Evolutionary conservation across 345 rosid species (phyloP), one percentile per base, ranked within the genome.

Genomic region (Citrus sp.): DNA sequence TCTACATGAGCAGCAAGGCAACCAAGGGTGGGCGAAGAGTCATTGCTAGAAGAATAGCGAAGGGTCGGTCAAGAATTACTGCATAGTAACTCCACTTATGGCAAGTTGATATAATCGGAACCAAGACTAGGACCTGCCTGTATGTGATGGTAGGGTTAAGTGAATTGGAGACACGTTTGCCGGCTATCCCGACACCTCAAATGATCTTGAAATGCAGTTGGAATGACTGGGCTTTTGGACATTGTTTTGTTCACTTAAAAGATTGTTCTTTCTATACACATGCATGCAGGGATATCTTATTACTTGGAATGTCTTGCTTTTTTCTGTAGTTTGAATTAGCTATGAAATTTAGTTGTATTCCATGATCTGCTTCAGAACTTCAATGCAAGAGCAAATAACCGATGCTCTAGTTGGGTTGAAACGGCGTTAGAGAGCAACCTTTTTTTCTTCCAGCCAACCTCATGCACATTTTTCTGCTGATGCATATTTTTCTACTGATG

Each of bases 21-120:
- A 96, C 98, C 27, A 96, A 91, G 85, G 99, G 99, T 62, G 99
- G 99, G 54, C 86, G 95, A 60, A 90, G 90, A 85, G 99, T 96
- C 82, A 96, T 96, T 73, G 99, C 97, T 79, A 93, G 99, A 71
- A 90, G 99, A 83, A 86, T 94, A 80, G 99, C 98, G 12, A 96
- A 96, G 84, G 98, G 99, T 37, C 93, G 99, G 54, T 81, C 88
- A 60, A 91, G 99, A 89, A 86, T 94, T 74, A 89, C 99, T 0
- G 97, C 98, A 42, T 94, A 91, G 87, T 75, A 58, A 77, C 77
- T 63, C 49, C 49, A 7, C 34, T 19, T 49, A 4, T 35, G 66
- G 27, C 55, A 34, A 61, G 58, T 9, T n/a, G 73, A 77, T 54
- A 66, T 62, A 56, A 38, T 59, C 25, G n/a, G 49, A 37, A 73